phyloP scores from a whole-genome alignment of 768 basidiomycete species.

The Leccinellum albellum region DNA sequence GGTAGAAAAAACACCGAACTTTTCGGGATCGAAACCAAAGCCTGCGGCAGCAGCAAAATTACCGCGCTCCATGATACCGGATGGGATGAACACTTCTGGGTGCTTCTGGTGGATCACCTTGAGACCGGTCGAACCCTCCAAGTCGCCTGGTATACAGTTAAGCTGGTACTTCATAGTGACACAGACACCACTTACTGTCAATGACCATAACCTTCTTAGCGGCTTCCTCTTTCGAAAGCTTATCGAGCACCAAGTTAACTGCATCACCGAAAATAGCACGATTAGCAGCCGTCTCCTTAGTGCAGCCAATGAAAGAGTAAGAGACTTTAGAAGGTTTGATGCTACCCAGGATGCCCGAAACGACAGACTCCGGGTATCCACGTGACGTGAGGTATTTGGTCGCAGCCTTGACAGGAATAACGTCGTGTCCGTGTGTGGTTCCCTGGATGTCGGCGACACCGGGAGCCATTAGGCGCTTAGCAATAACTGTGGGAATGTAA shows the following conservation, averaged over 20 bases:
- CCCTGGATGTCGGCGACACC: slow-evolving; percentile 77
- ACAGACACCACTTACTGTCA: slow-evolving; percentile 50
- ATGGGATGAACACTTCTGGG: slow-evolving; percentile 80
- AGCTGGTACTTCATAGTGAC: not conserved
- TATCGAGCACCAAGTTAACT: slow-evolving; percentile 74
- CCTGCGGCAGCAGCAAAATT: slow-evolving; percentile 84
- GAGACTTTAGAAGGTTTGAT: slow-evolving; percentile 58
- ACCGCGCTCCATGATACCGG: slow-evolving; percentile 85
- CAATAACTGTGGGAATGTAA: slow-evolving; percentile 46
- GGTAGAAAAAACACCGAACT: slow-evolving; percentile 86
- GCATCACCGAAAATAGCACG: slow-evolving; percentile 85
- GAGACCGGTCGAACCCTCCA: slow-evolving; percentile 87
- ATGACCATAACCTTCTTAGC: slow-evolving; percentile 82
- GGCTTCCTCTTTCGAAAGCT: slow-evolving; percentile 70
- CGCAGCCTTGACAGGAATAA: slow-evolving; percentile 78
- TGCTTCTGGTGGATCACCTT: slow-evolving; percentile 88
- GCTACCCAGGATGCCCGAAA: slow-evolving; percentile 51
- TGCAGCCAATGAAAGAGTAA: slow-evolving; percentile 66
- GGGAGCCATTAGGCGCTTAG: slow-evolving; percentile 66
- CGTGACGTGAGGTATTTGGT: slow-evolving; percentile 66
- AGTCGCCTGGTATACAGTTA: slow-evolving; percentile 49
- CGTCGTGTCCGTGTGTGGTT: slow-evolving; percentile 77
- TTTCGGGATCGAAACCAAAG: slow-evolving; percentile 78
- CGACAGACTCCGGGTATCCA: slow-evolving; percentile 49
- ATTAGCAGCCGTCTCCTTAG: slow-evolving; percentile 74